Evolutionary conservation across 2,329 filamentous ascomycete genomes (phyloP).

Genomic region (Cladosporium austrohemisphaericum): DNA sequence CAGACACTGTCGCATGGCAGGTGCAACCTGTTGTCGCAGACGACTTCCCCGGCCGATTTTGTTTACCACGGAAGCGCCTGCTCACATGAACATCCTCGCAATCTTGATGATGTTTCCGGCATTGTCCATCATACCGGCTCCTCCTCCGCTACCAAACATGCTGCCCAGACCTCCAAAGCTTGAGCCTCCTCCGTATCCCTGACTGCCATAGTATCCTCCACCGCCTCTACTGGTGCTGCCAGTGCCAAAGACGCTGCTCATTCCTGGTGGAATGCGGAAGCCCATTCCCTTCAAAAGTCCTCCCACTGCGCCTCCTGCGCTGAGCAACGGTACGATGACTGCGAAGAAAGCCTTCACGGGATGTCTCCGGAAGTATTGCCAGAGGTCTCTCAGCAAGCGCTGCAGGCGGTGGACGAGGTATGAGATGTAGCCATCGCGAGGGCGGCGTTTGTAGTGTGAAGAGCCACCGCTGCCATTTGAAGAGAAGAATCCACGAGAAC

Average conservation of each 20-base stretch:
- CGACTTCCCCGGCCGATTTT: too few relatives aligned
- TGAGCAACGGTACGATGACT: slow-evolving; percentile 83
- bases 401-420: slow-evolving; percentile 72
- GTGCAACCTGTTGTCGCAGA: neutral
- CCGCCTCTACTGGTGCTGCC: slow-evolving; percentile 26
- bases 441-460: slow-evolving; percentile 71
- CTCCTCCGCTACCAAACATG: slow-evolving; percentile 17
- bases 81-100: slow-evolving; percentile 51
- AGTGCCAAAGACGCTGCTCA: slow-evolving; percentile 21
- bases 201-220: slow-evolving; percentile 44
- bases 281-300: slow-evolving; percentile 77
- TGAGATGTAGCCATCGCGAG: slow-evolving; percentile 73
- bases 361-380: slow-evolving; percentile 76
- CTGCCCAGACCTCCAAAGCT: slow-evolving; percentile 26
- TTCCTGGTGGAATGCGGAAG: slow-evolving; percentile 64
- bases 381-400: slow-evolving; percentile 73
- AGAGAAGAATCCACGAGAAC: slow-evolving; percentile 29
- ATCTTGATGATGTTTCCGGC: slow-evolving; percentile 48
- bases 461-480: slow-evolving; percentile 42
- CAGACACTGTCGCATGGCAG: neutral
- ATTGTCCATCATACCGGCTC: slow-evolving; percentile 42
- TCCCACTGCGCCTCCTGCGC: slow-evolving; percentile 69
- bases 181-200: slow-evolving; percentile 39
- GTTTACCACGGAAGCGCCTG: neutral
- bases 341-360: slow-evolving; percentile 85